Evolutionary conservation across 2,329 filamentous ascomycete genomes (phyloP), one percentile per base, ranked within the genome.

Genomic region (Microdochium bolleyi): DNA sequence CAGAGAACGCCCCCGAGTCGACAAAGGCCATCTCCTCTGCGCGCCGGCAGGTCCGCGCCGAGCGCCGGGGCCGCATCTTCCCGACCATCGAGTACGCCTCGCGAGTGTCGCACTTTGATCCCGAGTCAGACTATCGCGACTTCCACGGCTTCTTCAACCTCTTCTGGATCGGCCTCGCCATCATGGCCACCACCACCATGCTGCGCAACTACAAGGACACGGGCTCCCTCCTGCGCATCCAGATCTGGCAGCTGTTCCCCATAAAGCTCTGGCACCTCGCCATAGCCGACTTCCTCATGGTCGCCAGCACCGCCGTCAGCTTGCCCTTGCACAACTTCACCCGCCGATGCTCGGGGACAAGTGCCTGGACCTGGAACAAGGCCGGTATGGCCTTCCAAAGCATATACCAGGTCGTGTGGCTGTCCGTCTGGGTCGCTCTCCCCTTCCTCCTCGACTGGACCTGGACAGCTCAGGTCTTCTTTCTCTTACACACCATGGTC

Each of bases 91-190:
- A 96, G 63, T 99, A 92, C 72, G 82, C 89, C 41, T 86, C 88
- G 55, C 87, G 94, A 53, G 86, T 97, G 22, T 97, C 92, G 19
- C 92, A 99, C 72, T 96, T 99, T 67, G 94, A 99, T 65, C 91
- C 92, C 0, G 80, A 83, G 50, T 95, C 89, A 69, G 91, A 96
- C 63, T 92, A 97, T 68, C 85, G 85, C 63, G 91, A 99, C 70
- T 99, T 99, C 68, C 84, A 90, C 62, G 94, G 94, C 65, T 99
- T 99, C 79, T 99, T 96, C 73, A 89, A 94, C 52, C 81, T 99
- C 37, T 99, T 99, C 73, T 99, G 94, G 94, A 92, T 99, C 58
- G 90, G 90, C 10, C 77, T 99, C 55, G 89, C 89, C 60, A 95
- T 99, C 69, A 96, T 99, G 92, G 90, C 92, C 62, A 86, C 96